Conservation (phyloP, 805 yeast species). For the Ogataea angusta region DNA sequence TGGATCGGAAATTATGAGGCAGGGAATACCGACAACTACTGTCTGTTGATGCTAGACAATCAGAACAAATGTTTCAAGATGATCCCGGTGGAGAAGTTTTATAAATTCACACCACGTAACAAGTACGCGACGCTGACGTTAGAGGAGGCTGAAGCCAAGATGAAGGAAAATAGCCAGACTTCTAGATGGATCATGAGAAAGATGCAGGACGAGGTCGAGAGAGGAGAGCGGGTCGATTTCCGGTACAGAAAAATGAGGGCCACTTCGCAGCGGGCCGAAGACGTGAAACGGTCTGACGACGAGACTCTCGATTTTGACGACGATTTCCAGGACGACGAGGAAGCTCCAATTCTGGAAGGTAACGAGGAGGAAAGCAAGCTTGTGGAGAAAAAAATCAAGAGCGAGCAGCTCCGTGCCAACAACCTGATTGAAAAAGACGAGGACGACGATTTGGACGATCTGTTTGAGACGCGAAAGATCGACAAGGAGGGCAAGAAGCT, state of each 20-base stretch:
- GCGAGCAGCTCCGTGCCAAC: constrained; percentile 79
- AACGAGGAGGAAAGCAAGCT: constrained; percentile 92
- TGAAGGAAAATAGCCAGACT: constrained; percentile 70
- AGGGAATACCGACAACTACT: constrained; percentile 78
- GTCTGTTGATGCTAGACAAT: constrained; percentile 76
- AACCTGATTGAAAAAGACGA: constrained; percentile 63
- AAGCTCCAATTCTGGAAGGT: constrained; percentile 96
- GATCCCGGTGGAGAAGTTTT: constrained; percentile 94
- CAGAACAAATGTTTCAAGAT: constrained; percentile 74
- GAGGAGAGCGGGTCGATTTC: constrained; percentile 49
- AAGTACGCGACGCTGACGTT: constrained; percentile 89
- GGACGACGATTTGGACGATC: constrained; percentile 66
- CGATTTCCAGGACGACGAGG: constrained; percentile 98
- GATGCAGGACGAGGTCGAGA: constrained; percentile 62
- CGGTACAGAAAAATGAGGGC: constrained; percentile 46
- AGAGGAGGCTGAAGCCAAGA: constrained; percentile 94
- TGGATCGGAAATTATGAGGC: constrained; percentile 98
- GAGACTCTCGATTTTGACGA: constrained; percentile 95
- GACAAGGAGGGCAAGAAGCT: constrained; percentile 90
- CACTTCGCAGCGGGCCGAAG: constrained; percentile 33
- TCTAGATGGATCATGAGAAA: constrained; percentile 97
- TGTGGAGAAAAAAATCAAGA: constrained; percentile 78
- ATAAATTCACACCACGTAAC: constrained; percentile 89
- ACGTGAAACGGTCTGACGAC: constrained; percentile 57
- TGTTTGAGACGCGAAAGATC: constrained; percentile 65